Evolutionary conservation across 495 filamentous ascomycete genomes (phyloP), one percentile per base, ranked within the genome.

Genomic region (Daldinia loculata): DNA sequence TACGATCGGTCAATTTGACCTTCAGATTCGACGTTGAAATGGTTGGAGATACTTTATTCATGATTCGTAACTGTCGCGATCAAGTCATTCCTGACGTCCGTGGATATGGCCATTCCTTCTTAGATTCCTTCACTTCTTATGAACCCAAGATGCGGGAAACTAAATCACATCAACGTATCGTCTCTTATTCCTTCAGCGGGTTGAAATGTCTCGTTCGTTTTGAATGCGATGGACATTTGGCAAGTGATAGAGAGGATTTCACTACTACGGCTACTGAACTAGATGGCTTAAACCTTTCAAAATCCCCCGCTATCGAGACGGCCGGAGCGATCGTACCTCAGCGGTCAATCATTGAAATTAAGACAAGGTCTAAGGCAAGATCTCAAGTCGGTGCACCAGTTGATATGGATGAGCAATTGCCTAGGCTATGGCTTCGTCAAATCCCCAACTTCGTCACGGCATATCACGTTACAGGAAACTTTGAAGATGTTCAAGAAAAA

Each of bases 91-190:
- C 76, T 2, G 81, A 80, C 56, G 78, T 92, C 4, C 60, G 61
- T 6, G 91, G 89, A 0, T 92, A 81, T 72, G 89, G 90, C 7
- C 88, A 91, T 74, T 84, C 86, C 1, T 92, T 92, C 73, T 84
- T 88, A 5, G 87, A 90, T 39, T 82, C 77, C 3, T 90, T 90
- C 70, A 92, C 90, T 2, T 86, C 84, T 1, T 89, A 88, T 85
- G 79, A 83, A 7, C 4, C 63, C 0, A 80, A 78, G 11, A 80
- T 86, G 29, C 78, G 77, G 52, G 81, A 80, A 9, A 90, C 86
- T 0, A 80, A 80, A 34, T 88, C 88, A 0, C 89, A 92, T 62
- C 89, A 92, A 63, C 82, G 90, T 0, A 63, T 92, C 22, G 70
- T 92, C 1, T 75, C 79, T 17, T 92, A 91, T 75, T 61, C 79